These are phyloP conservation scores for Tanozyma kutaoensis DNA, from an alignment of 805 yeast genomes.

Conservation along the genomic window DNA sequence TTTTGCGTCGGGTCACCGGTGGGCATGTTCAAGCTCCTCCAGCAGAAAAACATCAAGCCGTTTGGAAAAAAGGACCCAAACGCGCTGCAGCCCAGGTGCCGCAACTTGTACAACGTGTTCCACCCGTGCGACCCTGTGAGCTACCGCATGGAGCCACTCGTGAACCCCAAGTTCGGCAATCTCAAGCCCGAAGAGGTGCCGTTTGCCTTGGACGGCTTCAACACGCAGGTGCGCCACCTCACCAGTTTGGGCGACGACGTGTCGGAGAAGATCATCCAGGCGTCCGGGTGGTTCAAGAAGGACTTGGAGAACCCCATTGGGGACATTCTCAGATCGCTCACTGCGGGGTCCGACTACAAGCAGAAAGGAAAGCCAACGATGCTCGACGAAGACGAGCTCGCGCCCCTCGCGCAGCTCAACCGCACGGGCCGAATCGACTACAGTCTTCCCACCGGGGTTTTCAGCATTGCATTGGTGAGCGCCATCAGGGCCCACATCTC, in stretches of 20 bases:
- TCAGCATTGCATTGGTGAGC: slow-evolving; percentile 68
- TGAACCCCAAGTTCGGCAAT: slow-evolving; percentile 33
- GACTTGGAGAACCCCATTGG: slow-evolving; percentile 4
- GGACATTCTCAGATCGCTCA: slow-evolving; percentile 1
- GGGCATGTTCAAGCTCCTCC: slow-evolving; percentile 72
- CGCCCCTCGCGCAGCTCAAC: slow-evolving; percentile 36
- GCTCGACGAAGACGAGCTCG: slow-evolving; percentile 15
- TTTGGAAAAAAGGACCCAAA: slow-evolving; percentile 2
- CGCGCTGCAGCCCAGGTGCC: slow-evolving; percentile 19
- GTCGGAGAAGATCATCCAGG: slow-evolving; percentile 18
- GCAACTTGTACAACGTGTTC: slow-evolving; percentile 67
- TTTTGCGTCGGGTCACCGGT: slow-evolving; percentile 86
- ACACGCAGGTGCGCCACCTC: slow-evolving; percentile 28
- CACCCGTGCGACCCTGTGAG: slow-evolving; percentile 91
- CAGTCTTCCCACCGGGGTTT: slow-evolving; percentile 59
- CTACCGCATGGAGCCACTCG: slow-evolving; percentile 78
- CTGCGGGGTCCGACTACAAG: slow-evolving; percentile 1
- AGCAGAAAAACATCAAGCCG: slow-evolving; percentile 44
- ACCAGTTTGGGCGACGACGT: slow-evolving; percentile 25
- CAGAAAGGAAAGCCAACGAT: slow-evolving; percentile 15
- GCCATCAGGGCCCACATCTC: slow-evolving; percentile 83
- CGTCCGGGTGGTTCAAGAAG: slow-evolving; percentile 20
- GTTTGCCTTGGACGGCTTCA: slow-evolving; percentile 35
- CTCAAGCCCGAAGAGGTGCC: slow-evolving; percentile 47
- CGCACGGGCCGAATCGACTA: slow-evolving; percentile 74